These are phyloP conservation scores for Cyberlindnera euphorbiiphila DNA, from an alignment of 805 yeast species.

Conservation along the genomic window DNA sequence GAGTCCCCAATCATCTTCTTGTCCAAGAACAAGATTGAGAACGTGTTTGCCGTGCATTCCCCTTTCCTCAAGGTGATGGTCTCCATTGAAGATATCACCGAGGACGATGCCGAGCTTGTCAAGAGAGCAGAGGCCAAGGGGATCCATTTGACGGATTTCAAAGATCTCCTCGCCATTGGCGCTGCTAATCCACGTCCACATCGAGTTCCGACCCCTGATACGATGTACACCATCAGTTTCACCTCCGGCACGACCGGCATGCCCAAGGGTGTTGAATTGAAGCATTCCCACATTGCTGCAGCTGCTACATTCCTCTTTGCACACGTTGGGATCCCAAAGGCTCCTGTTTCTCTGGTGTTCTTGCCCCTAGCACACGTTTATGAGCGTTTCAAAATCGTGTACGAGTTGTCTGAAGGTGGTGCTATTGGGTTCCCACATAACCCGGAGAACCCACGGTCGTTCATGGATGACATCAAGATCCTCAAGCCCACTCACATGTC, in stretches of 20 bases:
- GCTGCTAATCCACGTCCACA: slow-evolving; percentile 38
- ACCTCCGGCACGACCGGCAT: slow-evolving; percentile 76
- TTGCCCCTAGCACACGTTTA: slow-evolving; percentile 59
- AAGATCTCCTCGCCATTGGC: slow-evolving; percentile 38
- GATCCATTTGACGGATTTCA: slow-evolving; percentile 32
- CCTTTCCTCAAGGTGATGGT: slow-evolving; percentile 49
- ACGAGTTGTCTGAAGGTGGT: slow-evolving; percentile 44
- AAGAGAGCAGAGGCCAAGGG: slow-evolving; percentile 29
- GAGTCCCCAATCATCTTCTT: slow-evolving; percentile 59
- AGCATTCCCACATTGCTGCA: slow-evolving; percentile 50
- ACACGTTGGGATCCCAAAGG: slow-evolving; percentile 29
- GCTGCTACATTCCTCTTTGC: slow-evolving; percentile 42
- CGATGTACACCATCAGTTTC: slow-evolving; percentile 59
- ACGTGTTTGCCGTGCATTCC: slow-evolving; percentile 43
- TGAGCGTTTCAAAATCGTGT: slow-evolving; percentile 44
- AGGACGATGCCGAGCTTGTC: slow-evolving; percentile 31
- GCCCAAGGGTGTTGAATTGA: slow-evolving; percentile 65
- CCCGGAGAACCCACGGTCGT: slow-evolving; percentile 45
- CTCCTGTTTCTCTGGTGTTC: slow-evolving; percentile 36
- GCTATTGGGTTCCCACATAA: slow-evolving; percentile 53
- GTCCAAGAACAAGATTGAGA: slow-evolving; percentile 47
- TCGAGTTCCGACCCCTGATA: slow-evolving; percentile 48
- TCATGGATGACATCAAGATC: slow-evolving; percentile 54
- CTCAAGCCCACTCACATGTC: slow-evolving; percentile 51
- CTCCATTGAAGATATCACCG: slow-evolving; percentile 46